Evolutionary conservation across 2,329 filamentous ascomycete genomes (phyloP).

Genomic region (Botrytis fabae): DNA sequence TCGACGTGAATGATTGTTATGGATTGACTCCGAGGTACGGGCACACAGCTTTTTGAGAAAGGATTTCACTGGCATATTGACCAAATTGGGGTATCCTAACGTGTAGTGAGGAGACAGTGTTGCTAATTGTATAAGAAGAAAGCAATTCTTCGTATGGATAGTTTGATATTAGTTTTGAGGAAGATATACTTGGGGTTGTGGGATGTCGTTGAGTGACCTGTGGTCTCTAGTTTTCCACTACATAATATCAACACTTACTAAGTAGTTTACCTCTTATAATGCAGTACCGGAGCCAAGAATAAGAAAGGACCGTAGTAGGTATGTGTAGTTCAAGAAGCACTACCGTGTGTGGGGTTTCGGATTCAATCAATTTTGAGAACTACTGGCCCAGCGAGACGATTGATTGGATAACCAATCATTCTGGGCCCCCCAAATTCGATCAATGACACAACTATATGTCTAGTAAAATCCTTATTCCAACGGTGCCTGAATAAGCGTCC

Average conservation of each 20-base stretch:
- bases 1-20: neutral
- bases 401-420: neutral
- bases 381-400: neutral
- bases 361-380: neutral
- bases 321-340: neutral
- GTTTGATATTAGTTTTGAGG: neutral
- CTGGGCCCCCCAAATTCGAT: neutral
- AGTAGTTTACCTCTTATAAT: neutral
- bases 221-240: neutral
- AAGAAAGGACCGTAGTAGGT: neutral
- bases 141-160: neutral
- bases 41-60: neutral
- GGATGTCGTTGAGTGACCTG: neutral
- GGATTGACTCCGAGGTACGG: neutral
- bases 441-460: neutral
- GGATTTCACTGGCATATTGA: neutral
- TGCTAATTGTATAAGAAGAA: neutral
- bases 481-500: neutral
- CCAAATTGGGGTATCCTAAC: neutral
- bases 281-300: neutral
- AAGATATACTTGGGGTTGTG: neutral
- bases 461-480: neutral
- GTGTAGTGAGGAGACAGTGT: neutral
- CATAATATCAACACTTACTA: neutral
- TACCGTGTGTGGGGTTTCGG: neutral